Evolutionary conservation across 148 eudicot species (phyloP).

Genomic region (Cornus suecica): DNA sequence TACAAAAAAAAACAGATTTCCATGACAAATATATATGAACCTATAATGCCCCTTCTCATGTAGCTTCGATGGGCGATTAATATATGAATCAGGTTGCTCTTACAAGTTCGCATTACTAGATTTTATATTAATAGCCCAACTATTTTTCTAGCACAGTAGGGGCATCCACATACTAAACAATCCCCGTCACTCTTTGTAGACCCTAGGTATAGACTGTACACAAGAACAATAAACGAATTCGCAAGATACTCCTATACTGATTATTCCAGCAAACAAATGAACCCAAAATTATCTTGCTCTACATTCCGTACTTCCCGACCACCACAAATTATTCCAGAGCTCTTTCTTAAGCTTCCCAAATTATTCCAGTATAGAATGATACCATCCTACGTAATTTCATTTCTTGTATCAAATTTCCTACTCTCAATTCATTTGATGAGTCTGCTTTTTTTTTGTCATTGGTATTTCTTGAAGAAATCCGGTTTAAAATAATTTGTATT

Average conservation of each 20-base stretch:
- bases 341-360: background rate
- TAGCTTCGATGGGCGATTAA: too few species aligned
- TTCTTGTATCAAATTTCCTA: background rate
- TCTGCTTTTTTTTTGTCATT: background rate
- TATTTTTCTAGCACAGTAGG: too few species aligned
- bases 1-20: too few species aligned
- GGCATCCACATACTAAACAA: too few species aligned
- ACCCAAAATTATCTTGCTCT: background rate
- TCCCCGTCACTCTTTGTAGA: too few species aligned
- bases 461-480: too few species aligned
- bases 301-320: background rate
- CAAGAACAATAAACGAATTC: background rate
- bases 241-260: background rate
- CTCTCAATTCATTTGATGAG: background rate
- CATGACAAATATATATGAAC: too few species aligned
- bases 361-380: background rate
- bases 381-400: background rate
- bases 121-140: too few species aligned
- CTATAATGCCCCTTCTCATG: too few species aligned
- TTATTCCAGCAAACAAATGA: background rate
- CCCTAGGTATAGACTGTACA: too few species aligned
- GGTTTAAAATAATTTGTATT: background rate
- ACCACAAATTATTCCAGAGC: background rate
- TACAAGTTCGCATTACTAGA: too few species aligned
- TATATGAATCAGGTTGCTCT: too few species aligned